Base-by-base conservation (phyloP, 2,329 filamentous ascomycete species). In the Stromatinia cepivora region DNA sequence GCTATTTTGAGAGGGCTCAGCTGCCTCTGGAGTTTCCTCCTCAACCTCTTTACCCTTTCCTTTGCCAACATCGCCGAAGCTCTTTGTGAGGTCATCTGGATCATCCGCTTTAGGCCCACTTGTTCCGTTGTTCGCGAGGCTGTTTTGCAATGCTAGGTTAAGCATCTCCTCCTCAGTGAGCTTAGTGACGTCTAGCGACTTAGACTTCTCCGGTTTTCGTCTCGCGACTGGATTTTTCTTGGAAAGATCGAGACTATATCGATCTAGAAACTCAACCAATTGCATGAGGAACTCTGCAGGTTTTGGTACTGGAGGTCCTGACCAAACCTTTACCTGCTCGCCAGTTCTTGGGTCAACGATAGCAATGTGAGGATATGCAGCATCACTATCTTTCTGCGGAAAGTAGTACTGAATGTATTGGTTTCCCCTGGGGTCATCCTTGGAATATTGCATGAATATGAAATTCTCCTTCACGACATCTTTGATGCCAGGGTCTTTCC, bases 151-250 rank as follows among this genome's bases (percentile, higher is more conserved):
- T 0, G 95, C 95, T 86, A 97, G 89, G 79, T 97, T 91, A 74
- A 99, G 83, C 93, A 97, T 97, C 81, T 99, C 94, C 63, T 98
- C 94, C 78, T 99, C 95, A 0, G 93, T 97, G 90, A 99, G 94
- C 52, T 91, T 88, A 70, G 91, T 91, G 2, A 97, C 87, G 73
- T 94, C 92, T 67, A 92, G 84, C 65, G 87, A 84, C 77, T 90
- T 90, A 58, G 87, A 83, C 69, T 85, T 85, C 77, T 93, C 91
- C 4, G 89, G 85, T 79, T 92, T 92, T 67, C 90, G 84, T 78
- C 88, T 91, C 34, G 93, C 90, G 6, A 99, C 93, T 0, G 95
- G 95, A 77, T 99, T 99, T 82, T 96, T 97, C 78, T 91, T 94
- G 76, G 92, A 90, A 57, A 88, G 87, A 42, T 91, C 92, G 64